These are phyloP conservation scores for Cylindrotheca fusiformis DNA, from an alignment of 108 stramenopile species.

Conservation along the genomic window DNA sequence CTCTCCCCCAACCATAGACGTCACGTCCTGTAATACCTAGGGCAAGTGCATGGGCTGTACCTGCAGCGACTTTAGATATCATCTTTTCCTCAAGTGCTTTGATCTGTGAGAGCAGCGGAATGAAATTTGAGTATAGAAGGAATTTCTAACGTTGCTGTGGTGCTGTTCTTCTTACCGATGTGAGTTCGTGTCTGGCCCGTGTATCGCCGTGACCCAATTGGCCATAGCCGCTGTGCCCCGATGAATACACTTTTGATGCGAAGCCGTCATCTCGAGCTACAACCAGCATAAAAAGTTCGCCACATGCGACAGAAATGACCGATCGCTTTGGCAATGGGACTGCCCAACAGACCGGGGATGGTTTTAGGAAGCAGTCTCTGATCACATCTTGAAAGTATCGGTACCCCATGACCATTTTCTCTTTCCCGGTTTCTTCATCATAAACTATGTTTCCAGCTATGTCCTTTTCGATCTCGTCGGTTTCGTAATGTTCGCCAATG, in stretches of 20 bases:
- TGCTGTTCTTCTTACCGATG: slow-evolving; percentile 5
- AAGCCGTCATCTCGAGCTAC: slow-evolving; percentile 46
- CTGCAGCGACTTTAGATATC: slow-evolving; percentile 69
- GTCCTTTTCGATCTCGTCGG: background rate
- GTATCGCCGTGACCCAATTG: slow-evolving; percentile 86
- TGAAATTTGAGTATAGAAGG: too few species aligned
- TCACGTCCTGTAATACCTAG: slow-evolving; percentile 52
- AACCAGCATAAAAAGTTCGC: slow-evolving; percentile 81
- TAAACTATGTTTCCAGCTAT: background rate
- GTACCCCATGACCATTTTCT: background rate
- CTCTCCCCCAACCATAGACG: slow-evolving; percentile 78
- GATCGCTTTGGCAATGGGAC: slow-evolving; percentile 8
- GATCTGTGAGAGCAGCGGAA: too few species aligned
- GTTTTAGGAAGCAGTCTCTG: slow-evolving; percentile 33
- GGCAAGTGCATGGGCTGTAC: slow-evolving; percentile 72
- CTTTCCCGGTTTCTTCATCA: slow-evolving; percentile 1
- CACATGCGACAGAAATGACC: slow-evolving; percentile 72
- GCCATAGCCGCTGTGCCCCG: slow-evolving; percentile 90
- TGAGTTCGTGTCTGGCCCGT: slow-evolving; percentile 29
- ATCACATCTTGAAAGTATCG: slow-evolving; percentile 8
- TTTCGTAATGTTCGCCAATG: slow-evolving; percentile 17
- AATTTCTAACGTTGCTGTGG: too few species aligned
- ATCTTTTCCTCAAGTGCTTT: slow-evolving; percentile 40
- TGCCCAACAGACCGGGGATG: slow-evolving; percentile 22
- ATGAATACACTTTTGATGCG: slow-evolving; percentile 48